Evolutionary conservation across 116 monocot genomes (phyloP).

Genomic region (Thalassia testudinum): DNA sequence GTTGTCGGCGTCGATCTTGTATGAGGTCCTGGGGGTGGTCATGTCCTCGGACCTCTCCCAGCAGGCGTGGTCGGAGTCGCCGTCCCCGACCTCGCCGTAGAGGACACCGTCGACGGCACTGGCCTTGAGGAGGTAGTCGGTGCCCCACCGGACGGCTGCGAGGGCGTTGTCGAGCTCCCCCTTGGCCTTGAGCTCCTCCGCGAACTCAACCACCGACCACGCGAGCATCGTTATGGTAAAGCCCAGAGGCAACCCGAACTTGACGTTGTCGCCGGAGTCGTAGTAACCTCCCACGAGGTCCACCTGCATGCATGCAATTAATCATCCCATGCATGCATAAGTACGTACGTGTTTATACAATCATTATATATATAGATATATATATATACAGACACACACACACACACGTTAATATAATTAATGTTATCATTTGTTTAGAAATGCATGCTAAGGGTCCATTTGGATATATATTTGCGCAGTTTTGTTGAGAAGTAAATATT

Average conservation of each 20-base stretch:
- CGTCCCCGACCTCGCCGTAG: conserved; percentile 47
- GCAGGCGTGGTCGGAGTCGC: conserved; percentile 48
- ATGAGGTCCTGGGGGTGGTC: conserved; percentile 32
- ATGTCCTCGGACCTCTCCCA: conserved; percentile 61
- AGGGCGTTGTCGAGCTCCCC: conserved; percentile 28
- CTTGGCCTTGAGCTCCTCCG: conserved; percentile 1
- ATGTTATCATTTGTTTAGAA: too few species aligned
- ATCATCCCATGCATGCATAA: too few species aligned
- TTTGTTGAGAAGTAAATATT: too few species aligned
- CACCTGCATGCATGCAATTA: conserved; percentile 2
- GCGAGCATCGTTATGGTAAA: conserved; percentile 14
- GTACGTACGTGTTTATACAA: too few species aligned
- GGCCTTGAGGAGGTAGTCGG: conserved; percentile 37
- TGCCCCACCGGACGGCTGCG: conserved; percentile 37
- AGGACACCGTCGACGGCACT: conserved; percentile 11
- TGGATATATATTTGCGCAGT: too few species aligned
- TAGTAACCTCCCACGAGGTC: conserved; percentile 17
- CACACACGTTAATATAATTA: too few species aligned
- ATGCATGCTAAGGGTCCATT: too few species aligned
- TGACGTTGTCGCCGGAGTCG: conserved; percentile 16
- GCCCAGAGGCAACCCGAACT: conserved; percentile 15
- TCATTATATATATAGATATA: too few species aligned
- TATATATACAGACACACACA: too few species aligned
- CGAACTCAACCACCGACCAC: conserved; percentile 21
- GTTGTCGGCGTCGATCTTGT: conserved; percentile 8